phyloP scores from a whole-genome alignment of 768 basidiomycete species.

The Mycena capillaripes region DNA sequence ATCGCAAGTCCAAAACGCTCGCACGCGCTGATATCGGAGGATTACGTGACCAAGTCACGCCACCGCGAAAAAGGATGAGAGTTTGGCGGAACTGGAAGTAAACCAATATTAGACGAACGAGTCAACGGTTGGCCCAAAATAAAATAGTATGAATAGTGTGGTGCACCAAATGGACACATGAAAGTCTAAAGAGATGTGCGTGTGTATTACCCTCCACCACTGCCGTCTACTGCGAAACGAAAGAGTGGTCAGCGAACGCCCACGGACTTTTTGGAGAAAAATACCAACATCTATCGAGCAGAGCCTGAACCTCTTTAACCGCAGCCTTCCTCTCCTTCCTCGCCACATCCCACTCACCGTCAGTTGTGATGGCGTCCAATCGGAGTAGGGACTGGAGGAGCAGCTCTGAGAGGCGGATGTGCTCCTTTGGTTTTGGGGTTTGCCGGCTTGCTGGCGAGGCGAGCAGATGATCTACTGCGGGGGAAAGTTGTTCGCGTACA shows the following conservation, averaged over 20 bases:
- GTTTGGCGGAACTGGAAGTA: too few species aligned
- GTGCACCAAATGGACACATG: neutral
- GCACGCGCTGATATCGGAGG: neutral
- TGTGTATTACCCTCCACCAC: neutral
- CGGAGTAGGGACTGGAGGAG: conserved; percentile 90
- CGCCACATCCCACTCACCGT: conserved; percentile 83
- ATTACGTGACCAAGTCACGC: conserved; percentile 20
- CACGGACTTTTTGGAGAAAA: neutral
- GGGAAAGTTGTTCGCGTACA: conserved; percentile 62
- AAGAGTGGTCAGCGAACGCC: neutral
- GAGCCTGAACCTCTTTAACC: conserved; percentile 86
- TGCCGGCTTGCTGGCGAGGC: conserved; percentile 36
- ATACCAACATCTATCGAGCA: conserved; percentile 74
- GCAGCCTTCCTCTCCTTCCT: conserved; percentile 87
- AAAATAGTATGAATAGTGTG: neutral
- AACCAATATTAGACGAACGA: neutral
- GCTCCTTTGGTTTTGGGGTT: conserved; percentile 50
- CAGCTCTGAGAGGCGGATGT: conserved; percentile 80
- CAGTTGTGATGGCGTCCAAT: conserved; percentile 85
- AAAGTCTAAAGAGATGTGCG: neutral
- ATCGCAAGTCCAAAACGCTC: neutral
- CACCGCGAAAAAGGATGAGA: conserved; percentile 6
- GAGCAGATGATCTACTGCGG: conserved; percentile 72
- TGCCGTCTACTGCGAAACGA: conserved; percentile 8
- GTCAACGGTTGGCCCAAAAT: neutral